A percentile compares a stretch with the other conserved stretches of the same genome.
Conservation (phyloP, 345 rosid genomes). For the Cochlearia excelsa region DNA sequence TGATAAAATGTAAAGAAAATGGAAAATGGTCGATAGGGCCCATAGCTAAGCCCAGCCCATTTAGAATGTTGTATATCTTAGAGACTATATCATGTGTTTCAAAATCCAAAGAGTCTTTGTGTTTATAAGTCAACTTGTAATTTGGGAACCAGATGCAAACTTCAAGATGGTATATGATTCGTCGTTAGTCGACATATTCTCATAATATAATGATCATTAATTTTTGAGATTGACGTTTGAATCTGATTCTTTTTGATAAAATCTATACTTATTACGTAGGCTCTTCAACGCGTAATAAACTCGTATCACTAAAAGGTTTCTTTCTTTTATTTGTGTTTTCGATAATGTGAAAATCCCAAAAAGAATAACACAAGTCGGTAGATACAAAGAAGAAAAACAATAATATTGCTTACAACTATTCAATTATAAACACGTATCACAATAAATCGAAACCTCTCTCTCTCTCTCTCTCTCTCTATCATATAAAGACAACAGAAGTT, state of each 20-base stretch:
- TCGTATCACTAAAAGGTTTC: constrained; percentile 5
- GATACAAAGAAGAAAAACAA: constrained; percentile 12
- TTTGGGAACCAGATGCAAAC: constrained; percentile 16
- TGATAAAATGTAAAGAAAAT: background rate
- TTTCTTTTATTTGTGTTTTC: background rate
- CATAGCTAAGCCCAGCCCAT: constrained; percentile 14
- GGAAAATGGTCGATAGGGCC: background rate
- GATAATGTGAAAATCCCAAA: constrained; percentile 10
- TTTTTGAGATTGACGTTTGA: constrained; percentile 18
- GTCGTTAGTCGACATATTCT: constrained; percentile 7
- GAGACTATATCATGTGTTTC: too few species aligned
- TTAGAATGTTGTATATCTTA: background rate
- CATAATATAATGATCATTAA: constrained; percentile 5
- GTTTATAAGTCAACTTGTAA: background rate
- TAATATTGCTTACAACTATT: constrained; percentile 10
- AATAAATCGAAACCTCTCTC: constrained; percentile 8
- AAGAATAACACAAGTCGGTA: constrained; percentile 29
- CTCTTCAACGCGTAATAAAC: constrained; percentile 18
- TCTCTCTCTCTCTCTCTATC: constrained; percentile 28
- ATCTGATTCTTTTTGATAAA: constrained; percentile 22
- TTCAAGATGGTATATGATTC: constrained; percentile 29
- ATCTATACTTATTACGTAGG: background rate
- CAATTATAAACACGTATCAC: constrained; percentile 28
- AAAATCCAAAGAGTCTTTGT: too few species aligned
- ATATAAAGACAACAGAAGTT: constrained; percentile 7